Conservation (phyloP, 805 yeast genomes). For the Tetrapisispora arboricola region DNA sequence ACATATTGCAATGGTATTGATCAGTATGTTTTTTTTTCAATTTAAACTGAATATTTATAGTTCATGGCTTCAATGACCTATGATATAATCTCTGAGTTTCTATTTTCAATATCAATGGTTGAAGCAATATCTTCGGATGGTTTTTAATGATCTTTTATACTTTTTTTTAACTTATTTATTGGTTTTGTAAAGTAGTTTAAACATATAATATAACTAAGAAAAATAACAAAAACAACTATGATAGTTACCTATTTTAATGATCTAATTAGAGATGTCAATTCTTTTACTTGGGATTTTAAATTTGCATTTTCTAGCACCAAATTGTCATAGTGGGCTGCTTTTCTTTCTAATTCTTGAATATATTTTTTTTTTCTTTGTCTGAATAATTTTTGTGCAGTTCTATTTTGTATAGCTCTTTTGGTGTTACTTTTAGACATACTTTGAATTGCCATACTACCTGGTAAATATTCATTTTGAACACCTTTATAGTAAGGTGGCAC, state of each 20-base stretch:
- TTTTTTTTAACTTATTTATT: too few relatives aligned
- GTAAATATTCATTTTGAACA: not conserved
- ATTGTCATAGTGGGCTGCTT: conserved; percentile 50
- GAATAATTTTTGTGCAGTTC: conserved; percentile 86
- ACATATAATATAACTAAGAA: too few relatives aligned
- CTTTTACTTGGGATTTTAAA: conserved; percentile 4
- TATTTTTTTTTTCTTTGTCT: conserved; percentile 73
- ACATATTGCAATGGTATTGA: too few relatives aligned
- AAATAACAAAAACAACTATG: not conserved
- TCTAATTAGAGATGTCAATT: not conserved
- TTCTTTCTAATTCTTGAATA: conserved; percentile 65
- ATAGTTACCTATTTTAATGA: not conserved
- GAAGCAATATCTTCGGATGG: too few relatives aligned
- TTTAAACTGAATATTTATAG: too few relatives aligned
- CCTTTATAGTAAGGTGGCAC: not conserved
- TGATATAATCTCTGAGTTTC: too few relatives aligned
- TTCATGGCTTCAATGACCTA: too few relatives aligned
- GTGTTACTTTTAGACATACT: conserved; percentile 30
- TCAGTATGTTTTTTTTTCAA: too few relatives aligned
- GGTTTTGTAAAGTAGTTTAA: too few relatives aligned
- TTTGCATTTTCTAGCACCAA: conserved; percentile 39
- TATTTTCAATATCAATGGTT: too few relatives aligned
- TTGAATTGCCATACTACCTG: not conserved
- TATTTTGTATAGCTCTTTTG: conserved; percentile 82
- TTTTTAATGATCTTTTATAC: too few relatives aligned